A percentile compares a stretch with the other conserved stretches of the same genome.
phyloP scores from a whole-genome alignment of 441 rosid species.

The Flueggea neowawraea region DNA sequence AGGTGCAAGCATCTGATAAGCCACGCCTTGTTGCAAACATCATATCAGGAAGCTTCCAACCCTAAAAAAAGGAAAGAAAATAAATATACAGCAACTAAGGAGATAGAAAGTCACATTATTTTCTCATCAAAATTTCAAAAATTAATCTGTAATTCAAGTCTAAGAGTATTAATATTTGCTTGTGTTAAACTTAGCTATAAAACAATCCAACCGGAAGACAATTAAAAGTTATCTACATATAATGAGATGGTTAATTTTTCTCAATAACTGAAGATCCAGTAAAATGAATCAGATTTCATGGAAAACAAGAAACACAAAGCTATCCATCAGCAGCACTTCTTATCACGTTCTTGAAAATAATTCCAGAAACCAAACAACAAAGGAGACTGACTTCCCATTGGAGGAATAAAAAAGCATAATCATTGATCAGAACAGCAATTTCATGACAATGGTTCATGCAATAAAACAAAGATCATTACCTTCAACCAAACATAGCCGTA shows the following conservation, averaged over 20 bases:
- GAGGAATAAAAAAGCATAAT: too few species aligned
- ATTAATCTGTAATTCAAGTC: too few species aligned
- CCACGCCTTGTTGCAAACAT: conserved; percentile 97
- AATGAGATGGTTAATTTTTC: not conserved
- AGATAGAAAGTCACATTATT: too few species aligned
- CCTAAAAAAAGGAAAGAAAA: conserved; percentile 39
- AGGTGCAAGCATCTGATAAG: conserved; percentile 78
- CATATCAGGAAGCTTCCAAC: conserved; percentile 95
- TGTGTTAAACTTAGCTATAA: too few species aligned
- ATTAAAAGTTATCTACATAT: too few species aligned
- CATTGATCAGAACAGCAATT: too few species aligned
- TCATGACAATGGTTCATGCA: too few species aligned
- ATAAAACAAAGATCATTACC: conserved; percentile 41
- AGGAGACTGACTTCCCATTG: too few species aligned
- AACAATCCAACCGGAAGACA: too few species aligned
- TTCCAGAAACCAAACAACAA: too few species aligned
- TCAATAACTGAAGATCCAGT: not conserved
- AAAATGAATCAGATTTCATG: not conserved
- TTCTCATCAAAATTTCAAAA: too few species aligned
- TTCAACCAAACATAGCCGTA: conserved; percentile 99
- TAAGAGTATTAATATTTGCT: too few species aligned
- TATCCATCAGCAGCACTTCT: not conserved
- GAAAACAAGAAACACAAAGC: not conserved
- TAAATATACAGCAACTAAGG: not conserved
- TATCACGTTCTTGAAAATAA: not conserved